Conservation (phyloP, 768 basidiomycete species). For the Hydnum rufescens region DNA sequence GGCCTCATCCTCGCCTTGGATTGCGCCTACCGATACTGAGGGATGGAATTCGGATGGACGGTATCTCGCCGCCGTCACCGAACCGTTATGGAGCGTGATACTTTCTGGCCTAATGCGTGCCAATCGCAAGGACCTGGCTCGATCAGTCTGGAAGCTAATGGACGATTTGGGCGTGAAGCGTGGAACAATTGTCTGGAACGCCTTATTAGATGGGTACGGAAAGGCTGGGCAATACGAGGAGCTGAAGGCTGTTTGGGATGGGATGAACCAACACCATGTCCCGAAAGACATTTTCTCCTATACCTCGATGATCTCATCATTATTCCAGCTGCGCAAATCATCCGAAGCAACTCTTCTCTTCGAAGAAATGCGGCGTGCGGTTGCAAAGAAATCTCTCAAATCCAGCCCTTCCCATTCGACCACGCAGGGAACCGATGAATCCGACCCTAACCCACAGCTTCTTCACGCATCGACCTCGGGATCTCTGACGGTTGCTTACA, state of each 20-base stretch:
- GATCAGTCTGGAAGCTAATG: conserved; percentile 3
- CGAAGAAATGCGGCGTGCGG: background rate
- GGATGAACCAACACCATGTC: background rate
- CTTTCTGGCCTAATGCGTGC: conserved; percentile 3
- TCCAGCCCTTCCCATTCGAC: background rate
- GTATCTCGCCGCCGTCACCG: background rate
- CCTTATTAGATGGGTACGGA: conserved; percentile 7
- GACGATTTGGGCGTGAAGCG: background rate
- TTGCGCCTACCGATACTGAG: background rate
- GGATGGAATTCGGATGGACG: background rate
- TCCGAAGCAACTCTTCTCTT: conserved; percentile 7
- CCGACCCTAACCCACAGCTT: background rate
- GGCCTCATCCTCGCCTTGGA: background rate
- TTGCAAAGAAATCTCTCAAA: background rate
- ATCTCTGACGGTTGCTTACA: conserved; percentile 24
- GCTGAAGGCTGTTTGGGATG: background rate
- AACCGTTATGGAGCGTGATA: conserved; percentile 1
- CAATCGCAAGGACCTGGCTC: conserved; percentile 6
- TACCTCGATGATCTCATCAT: conserved; percentile 8
- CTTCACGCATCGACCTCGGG: background rate
- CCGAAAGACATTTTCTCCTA: conserved; percentile 5
- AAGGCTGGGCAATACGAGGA: conserved; percentile 3
- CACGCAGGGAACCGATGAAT: background rate
- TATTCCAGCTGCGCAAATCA: conserved; percentile 6
- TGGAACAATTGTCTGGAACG: conserved; percentile 1